Evolutionary conservation across 202 grass and related monocot species (phyloP), one percentile per base, ranked within the genome.

Genomic region (Zoysia matrella): DNA sequence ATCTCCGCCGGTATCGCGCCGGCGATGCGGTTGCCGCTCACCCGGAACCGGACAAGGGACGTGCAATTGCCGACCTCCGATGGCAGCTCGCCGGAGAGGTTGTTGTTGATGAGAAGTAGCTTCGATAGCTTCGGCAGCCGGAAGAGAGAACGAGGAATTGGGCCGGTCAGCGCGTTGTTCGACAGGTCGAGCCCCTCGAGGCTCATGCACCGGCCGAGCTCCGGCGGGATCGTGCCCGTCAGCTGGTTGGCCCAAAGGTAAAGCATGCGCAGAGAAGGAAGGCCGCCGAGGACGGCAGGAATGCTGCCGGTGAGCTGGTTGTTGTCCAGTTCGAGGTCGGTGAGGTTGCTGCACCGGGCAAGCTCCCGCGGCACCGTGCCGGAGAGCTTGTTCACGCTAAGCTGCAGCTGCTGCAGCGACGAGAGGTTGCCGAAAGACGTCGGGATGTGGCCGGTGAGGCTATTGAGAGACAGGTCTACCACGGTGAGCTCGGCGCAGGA

Each of bases 321-420:
- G 79, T 97, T 97, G 84, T 97, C 94, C 1, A 97, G 84, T 68
- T 97, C 86, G 22, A 97, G 72, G 69, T 97, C 94, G 0, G 94
- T 94, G 82, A 97, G 82, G 79, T 94, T 94, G 74, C 73, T 67
- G 76, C 91, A 94, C 30, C 66, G 43, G 49, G 89, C 69, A 36
- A 97, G 82, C 82, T 89, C 87, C 1, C 82, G 72, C 12, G 91
- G 91, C 22, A 97, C 75, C 12, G 87, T 40, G 47, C 94, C 91
- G 1, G 94, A 97, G 75, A 97, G 51, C 75, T 88, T 88, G 89
- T 97, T 97, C 22, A 84, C 87, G 67, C 94, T 97, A 5, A 97
- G 91, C 89, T 97, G 91, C 61, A 97, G 76, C 91, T 97, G 84
- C 53, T 86, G 91, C 55, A 97, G 73, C 47, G 64, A 77, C 36